Conservation (phyloP, 345 rosid species). For the Populus pruinosa region DNA sequence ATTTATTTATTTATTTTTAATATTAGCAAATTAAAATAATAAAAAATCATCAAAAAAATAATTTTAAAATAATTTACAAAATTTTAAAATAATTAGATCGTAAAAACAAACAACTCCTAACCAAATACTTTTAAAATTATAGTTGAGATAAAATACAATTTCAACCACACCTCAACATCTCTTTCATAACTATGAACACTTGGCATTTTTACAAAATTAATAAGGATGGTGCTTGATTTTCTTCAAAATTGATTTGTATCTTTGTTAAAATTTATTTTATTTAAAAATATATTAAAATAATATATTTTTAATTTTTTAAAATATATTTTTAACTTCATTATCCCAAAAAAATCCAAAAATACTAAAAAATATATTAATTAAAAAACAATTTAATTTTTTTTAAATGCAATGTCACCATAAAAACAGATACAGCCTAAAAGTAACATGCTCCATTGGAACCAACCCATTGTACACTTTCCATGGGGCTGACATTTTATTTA, state of each 20-base stretch:
- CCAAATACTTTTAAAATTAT: not conserved
- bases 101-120: too few relatives aligned
- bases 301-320: too few relatives aligned
- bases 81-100: rapidly evolving
- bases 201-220: not conserved
- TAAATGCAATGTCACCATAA: too few relatives aligned
- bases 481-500: not conserved
- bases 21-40: rapidly evolving
- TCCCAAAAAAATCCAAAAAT: too few relatives aligned
- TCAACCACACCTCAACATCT: too few relatives aligned
- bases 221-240: not conserved
- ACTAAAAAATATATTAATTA: too few relatives aligned
- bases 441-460: not conserved
- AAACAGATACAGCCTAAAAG: too few relatives aligned
- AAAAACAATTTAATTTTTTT: too few relatives aligned
- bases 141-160: not conserved
- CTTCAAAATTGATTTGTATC: not conserved
- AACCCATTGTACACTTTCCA: not conserved
- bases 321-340: too few relatives aligned
- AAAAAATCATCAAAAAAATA: rapidly evolving
- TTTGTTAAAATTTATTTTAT: not conserved
- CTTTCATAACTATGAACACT: not conserved
- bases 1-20: too few relatives aligned
- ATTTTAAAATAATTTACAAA: too few relatives aligned
- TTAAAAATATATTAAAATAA: too few relatives aligned